phyloP scores from a whole-genome alignment of 23 red algal species.

The Gracilaria domingensis region DNA sequence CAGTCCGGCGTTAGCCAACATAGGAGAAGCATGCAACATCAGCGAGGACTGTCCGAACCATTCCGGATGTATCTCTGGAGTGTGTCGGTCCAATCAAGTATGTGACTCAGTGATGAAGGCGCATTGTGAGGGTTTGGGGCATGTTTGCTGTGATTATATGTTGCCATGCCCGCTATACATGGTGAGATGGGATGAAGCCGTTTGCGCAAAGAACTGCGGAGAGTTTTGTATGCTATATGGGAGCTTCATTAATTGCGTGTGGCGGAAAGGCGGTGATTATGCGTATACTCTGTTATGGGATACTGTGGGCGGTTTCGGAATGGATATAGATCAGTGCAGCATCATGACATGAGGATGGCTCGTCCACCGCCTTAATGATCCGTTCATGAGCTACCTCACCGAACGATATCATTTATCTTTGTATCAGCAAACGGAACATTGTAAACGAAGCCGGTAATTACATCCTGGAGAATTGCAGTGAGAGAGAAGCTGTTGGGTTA shows the following conservation, averaged over 20 bases:
- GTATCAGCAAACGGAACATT: too few relatives aligned
- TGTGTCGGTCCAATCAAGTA: constrained; percentile 31
- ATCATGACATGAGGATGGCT: background rate
- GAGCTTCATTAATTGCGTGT: constrained; percentile 7
- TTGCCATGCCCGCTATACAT: background rate
- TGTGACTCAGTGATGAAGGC: constrained; percentile 13
- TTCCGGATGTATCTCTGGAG: constrained; percentile 4
- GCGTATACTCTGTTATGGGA: constrained; percentile 12
- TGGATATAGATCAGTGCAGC: constrained; percentile 10
- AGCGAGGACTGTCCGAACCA: constrained; percentile 21
- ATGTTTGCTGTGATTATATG: constrained; percentile 35
- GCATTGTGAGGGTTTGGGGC: constrained; percentile 16
- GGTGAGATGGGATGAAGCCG: constrained; percentile 21
- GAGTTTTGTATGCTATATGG: constrained; percentile 38
- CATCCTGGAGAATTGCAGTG: too few relatives aligned
- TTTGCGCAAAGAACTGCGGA: constrained; percentile 35
- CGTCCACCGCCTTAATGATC: too few relatives aligned
- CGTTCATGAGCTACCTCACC: too few relatives aligned
- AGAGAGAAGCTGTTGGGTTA: too few relatives aligned
- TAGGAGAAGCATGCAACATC: constrained; percentile 5
- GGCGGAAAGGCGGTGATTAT: constrained; percentile 30
- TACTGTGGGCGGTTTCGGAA: constrained; percentile 6
- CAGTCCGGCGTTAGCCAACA: background rate
- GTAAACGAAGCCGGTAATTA: too few relatives aligned
- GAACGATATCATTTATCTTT: too few relatives aligned